Evolutionary conservation across 1,284 basidiomycete genomes (phyloP).

Genomic region (Ceratorhiza oryzae-sativae): DNA sequence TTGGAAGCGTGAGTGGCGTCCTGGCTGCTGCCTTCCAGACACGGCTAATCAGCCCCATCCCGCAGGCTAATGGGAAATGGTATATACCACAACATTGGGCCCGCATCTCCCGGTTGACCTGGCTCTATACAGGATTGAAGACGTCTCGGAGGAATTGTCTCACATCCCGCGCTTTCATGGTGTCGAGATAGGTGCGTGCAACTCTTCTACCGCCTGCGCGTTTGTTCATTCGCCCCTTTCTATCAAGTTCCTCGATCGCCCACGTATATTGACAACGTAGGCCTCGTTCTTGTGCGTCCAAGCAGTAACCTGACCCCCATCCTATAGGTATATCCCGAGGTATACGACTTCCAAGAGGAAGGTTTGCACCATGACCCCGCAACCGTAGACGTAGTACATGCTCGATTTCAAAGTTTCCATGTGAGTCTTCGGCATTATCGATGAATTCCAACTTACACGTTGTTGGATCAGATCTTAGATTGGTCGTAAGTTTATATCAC

Average conservation of each 20-base stretch:
- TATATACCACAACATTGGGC: background rate
- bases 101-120: background rate
- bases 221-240: background rate
- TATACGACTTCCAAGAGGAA: conserved; percentile 33
- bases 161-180: conserved; percentile 14
- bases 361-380: background rate
- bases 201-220: too few relatives aligned
- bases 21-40: background rate
- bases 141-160: conserved; percentile 4
- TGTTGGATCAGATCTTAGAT: conserved; percentile 24
- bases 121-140: conserved; percentile 22
- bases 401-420: conserved; percentile 37
- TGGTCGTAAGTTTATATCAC: conserved; percentile 14
- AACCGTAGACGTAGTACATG: conserved; percentile 23
- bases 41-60: background rate
- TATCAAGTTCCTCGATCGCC: conserved; percentile 14
- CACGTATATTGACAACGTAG: background rate
- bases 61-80: conserved; percentile 29
- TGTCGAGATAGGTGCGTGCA: conserved; percentile 21
- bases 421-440: conserved; percentile 15
- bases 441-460: conserved; percentile 6
- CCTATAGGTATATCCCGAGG: background rate
- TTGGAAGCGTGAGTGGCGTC: conserved; percentile 35
- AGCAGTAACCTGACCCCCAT: background rate
- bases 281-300: background rate